Conservation (phyloP, 345 rosid species). For the Eucalyptus urophylla region DNA sequence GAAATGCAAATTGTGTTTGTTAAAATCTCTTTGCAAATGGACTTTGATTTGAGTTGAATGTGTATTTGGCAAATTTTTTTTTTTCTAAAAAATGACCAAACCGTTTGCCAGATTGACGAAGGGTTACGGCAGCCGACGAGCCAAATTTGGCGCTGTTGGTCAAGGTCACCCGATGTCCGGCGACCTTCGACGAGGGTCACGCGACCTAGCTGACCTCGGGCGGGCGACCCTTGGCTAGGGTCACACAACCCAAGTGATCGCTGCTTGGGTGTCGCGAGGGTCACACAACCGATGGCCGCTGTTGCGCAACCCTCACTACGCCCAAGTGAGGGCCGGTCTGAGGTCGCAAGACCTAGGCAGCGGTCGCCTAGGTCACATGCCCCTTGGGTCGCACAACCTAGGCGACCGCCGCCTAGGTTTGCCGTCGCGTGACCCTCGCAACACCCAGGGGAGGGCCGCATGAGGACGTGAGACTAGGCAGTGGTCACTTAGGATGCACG, state of each 20-base stretch:
- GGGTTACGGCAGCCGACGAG: accelerated
- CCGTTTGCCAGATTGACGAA: accelerated
- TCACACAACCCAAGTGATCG: too few species aligned
- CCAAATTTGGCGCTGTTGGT: accelerated
- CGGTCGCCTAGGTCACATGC: accelerated
- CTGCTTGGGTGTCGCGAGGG: accelerated
- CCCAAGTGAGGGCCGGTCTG: too few species aligned
- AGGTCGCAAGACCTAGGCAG: accelerated
- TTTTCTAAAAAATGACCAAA: too few species aligned
- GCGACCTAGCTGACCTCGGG: too few species aligned
- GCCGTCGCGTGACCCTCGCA: accelerated
- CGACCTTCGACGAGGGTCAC: accelerated
- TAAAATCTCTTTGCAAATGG: too few species aligned
- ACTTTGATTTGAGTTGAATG: too few species aligned
- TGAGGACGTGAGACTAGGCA: too few species aligned
- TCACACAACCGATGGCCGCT: accelerated
- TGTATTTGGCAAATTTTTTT: too few species aligned
- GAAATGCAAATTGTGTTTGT: too few species aligned
- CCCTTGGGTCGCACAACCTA: accelerated
- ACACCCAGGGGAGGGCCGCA: accelerated
- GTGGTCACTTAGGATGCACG: too few species aligned
- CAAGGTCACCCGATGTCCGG: accelerated
- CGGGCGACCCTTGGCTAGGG: accelerated
- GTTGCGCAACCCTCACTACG: accelerated
- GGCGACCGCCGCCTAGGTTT: accelerated